Evolutionary conservation across 345 rosid genomes (phyloP).

Genomic region (Pistacia vera): DNA sequence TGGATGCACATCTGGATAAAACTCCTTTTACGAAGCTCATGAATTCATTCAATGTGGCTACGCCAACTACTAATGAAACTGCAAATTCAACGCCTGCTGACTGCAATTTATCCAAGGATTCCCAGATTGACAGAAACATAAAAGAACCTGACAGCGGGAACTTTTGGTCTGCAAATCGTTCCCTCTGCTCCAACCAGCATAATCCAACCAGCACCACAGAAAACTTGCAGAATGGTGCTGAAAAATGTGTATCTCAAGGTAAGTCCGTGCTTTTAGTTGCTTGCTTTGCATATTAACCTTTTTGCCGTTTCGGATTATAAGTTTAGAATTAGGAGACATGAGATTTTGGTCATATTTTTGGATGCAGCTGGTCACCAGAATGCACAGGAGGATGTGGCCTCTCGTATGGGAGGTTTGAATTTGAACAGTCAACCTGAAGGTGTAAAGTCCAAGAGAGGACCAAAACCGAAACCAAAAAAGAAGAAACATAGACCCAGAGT

Average conservation of each 20-base stretch:
- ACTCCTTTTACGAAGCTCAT: background rate
- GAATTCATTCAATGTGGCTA: background rate
- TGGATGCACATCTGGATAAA: background rate
- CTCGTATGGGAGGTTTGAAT: background rate
- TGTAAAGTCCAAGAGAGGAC: slow-evolving; percentile 3
- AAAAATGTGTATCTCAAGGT: slow-evolving; percentile 2
- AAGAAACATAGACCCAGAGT: slow-evolving; percentile 39
- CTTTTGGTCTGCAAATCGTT: background rate
- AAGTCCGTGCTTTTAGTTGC: background rate
- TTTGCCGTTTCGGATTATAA: too few relatives aligned
- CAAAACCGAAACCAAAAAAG: slow-evolving; percentile 21
- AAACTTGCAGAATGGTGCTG: background rate
- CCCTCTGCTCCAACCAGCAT: background rate
- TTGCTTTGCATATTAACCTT: background rate
- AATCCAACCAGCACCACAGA: background rate
- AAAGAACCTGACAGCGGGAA: background rate
- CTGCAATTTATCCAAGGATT: background rate
- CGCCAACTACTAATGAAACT: slow-evolving; percentile 1
- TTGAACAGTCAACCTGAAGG: background rate
- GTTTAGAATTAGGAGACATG: background rate
- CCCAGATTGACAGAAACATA: background rate
- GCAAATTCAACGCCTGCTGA: background rate
- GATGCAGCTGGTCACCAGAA: background rate
- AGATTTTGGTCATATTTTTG: background rate
- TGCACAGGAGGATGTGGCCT: background rate